Percentiles rank a stretch among this genome's conserved stretches.
phyloP scores from a whole-genome alignment of 2,329 filamentous ascomycete genomes.

The Tolypocladium tropicale region DNA sequence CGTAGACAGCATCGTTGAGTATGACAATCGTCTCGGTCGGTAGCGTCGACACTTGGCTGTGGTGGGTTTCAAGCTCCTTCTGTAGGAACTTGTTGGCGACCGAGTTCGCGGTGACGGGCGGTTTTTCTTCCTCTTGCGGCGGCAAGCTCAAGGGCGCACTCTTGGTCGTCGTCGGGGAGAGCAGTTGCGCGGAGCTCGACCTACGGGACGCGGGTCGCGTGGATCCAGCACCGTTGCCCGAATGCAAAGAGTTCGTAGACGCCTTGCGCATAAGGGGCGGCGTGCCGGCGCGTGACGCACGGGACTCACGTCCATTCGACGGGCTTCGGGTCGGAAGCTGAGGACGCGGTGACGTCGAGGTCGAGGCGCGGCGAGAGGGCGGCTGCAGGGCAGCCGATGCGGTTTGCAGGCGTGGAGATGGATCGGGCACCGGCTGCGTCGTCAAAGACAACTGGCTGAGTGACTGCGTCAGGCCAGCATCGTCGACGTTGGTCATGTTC shows the following conservation, averaged over 20 bases:
- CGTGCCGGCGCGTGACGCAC: slow-evolving; percentile 36
- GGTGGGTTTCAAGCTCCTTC: slow-evolving; percentile 57
- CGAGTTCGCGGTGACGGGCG: slow-evolving; percentile 35
- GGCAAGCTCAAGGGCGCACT: slow-evolving; percentile 20
- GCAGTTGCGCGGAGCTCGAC: slow-evolving; percentile 34
- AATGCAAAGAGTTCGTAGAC: slow-evolving; percentile 47
- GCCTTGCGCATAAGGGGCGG: slow-evolving; percentile 44
- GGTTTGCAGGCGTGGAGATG: slow-evolving; percentile 15
- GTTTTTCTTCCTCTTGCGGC: slow-evolving; percentile 22
- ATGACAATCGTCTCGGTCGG: slow-evolving; percentile 64
- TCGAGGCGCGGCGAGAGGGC: slow-evolving; percentile 22
- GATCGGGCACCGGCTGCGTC: slow-evolving; percentile 15
- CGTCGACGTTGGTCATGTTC: slow-evolving; percentile 17
- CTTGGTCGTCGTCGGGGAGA: slow-evolving; percentile 30
- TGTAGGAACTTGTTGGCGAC: slow-evolving; percentile 61
- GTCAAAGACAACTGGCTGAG: slow-evolving; percentile 34
- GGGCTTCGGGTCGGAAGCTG: slow-evolving; percentile 30
- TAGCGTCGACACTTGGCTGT: slow-evolving; percentile 29
- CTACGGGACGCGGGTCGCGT: slow-evolving; percentile 33
- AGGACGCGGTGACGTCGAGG: slow-evolving; percentile 26
- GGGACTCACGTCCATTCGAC: slow-evolving; percentile 30
- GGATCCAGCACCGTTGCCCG: slow-evolving; percentile 29
- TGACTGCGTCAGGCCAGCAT: slow-evolving; percentile 26
- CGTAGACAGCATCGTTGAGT: slow-evolving; percentile 88
- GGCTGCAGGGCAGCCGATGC: slow-evolving; percentile 25